Evolutionary conservation across 2,329 filamentous ascomycete species (phyloP), one percentile per base, ranked within the genome.

Genomic region (Ilyonectria destructans): DNA sequence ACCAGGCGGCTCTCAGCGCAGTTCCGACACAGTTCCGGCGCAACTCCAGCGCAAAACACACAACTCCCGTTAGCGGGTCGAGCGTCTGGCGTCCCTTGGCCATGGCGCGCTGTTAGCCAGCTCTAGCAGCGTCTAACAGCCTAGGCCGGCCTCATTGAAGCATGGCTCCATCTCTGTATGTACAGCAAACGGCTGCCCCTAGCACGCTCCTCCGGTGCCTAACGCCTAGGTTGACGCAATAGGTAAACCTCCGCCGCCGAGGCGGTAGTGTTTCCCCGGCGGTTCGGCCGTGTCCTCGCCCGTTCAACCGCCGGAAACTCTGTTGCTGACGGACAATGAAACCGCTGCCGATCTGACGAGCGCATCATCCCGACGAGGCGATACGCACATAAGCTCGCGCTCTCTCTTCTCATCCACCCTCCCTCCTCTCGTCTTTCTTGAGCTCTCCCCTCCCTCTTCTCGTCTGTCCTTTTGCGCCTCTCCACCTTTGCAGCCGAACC

Each of bases 71-170:
- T 19, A 23, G 21, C 35, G 55, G 31, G 23, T 21, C 48, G 33
- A 43, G 56, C 35, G 26, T 19, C 10, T 4, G 13, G 43, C 26
- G 59, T 19, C 19, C 40, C 35, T 57, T n/a, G 33, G 40, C 17
- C 19, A 64, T 64, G 56, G 40, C 57, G 33, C 31, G 21, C 52
- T 62, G 62, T 61, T 51, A 61, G 35, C 58, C 33, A 60, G 58
- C 49, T 21, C 15, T 52, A 60, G 26, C 52, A 12, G 55, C 35
- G 2, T 46, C 46, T 58, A 48, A 13, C 26, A 35, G 46, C 40
- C 45, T 62, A 71, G 61, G 54, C 59, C 62, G 54, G 69, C 70
- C 40, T 69, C 69, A 54, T 12, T 54, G 51, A 31, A 54, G 31
- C 51, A 33, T 31, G 51, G 10, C 51, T 26, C 21, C 62, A 65